Percentiles rank a stretch among this genome's conserved stretches.
Evolutionary conservation across 495 filamentous ascomycete genomes (phyloP).

Genomic region (Neurospora discreta): DNA sequence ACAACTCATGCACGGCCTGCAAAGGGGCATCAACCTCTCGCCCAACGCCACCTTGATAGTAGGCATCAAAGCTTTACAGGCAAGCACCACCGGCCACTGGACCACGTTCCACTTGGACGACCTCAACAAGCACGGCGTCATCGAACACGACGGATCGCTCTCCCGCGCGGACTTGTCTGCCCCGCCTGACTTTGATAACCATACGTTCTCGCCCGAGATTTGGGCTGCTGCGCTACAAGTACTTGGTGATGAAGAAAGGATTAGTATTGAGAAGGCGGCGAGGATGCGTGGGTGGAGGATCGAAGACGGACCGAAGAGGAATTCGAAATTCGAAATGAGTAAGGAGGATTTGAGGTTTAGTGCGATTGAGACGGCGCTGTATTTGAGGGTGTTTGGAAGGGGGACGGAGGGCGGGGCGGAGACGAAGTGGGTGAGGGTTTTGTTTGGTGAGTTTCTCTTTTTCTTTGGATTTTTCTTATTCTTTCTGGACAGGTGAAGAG

Average conservation of each 20-base stretch:
- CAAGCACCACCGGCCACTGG: no score
- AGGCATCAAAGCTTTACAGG: not conserved
- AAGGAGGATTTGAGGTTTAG: conserved; percentile 6
- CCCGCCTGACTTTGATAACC: not conserved
- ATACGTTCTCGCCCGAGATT: conserved; percentile 17
- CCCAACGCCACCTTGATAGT: conserved; percentile 11
- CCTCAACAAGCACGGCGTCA: conserved; percentile 17
- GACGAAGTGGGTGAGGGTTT: conserved; percentile 14
- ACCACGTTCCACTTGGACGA: conserved; percentile 21
- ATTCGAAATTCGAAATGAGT: conserved; percentile 17
- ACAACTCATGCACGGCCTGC: conserved; percentile 11
- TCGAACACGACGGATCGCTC: conserved; percentile 25
- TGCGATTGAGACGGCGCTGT: conserved; percentile 18
- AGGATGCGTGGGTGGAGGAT: conserved; percentile 13
- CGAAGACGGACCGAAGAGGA: conserved; percentile 3
- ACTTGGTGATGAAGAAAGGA: conserved; percentile 9
- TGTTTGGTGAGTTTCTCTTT: conserved; percentile 15
- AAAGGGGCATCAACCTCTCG: conserved; percentile 18
- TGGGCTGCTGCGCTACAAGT: conserved; percentile 7
- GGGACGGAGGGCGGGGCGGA: conserved; percentile 11
- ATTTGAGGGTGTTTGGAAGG: conserved; percentile 19
- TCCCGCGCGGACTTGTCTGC: not conserved
- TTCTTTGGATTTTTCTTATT: not conserved
- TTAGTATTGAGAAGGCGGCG: conserved; percentile 17
- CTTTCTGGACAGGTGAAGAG: no score